A percentile compares a stretch with the other conserved stretches of the same genome.
Evolutionary conservation across 257 asterid species (phyloP).

Genomic region (Plectranthus barbatus): DNA sequence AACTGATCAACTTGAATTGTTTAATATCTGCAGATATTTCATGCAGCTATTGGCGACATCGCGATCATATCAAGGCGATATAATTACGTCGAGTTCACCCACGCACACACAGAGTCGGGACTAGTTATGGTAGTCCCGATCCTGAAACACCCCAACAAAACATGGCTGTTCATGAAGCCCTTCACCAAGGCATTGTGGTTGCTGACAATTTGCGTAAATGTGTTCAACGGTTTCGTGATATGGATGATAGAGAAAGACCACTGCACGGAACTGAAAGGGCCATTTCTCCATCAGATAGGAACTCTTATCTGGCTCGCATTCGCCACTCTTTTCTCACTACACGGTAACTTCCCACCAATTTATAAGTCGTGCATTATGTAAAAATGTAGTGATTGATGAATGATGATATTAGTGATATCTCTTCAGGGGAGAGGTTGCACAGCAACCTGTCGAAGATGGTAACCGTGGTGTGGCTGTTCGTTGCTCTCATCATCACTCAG

Average conservation of each 20-base stretch:
- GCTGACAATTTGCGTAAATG: constrained; percentile 11
- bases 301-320: constrained; percentile 29
- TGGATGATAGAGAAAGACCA: constrained; percentile 34
- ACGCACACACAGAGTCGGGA: constrained; percentile 32
- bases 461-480: constrained; percentile 30
- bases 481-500: constrained; percentile 31
- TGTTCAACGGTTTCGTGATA: constrained; percentile 31
- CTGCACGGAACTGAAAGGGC: constrained; percentile 18
- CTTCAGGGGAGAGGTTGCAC: constrained; percentile 25
- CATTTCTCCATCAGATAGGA: constrained; percentile 18
- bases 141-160: constrained; percentile 2
- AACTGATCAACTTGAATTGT: no score
- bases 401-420: no score
- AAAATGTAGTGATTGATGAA: no score
- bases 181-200: constrained; percentile 39
- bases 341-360: neutral
- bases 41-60: constrained; percentile 41
- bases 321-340: constrained; percentile 22
- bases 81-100: constrained; percentile 34
- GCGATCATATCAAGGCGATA: constrained; percentile 21
- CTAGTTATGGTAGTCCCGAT: constrained; percentile 35
- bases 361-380: no score
- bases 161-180: constrained; percentile 38
- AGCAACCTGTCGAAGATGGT: constrained; percentile 35
- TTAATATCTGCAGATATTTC: constrained; percentile 17